Percentiles rank a stretch among this genome's conserved stretches.
Conservation (phyloP, 345 rosid genomes). For the Eucalyptus dawsonii region DNA sequence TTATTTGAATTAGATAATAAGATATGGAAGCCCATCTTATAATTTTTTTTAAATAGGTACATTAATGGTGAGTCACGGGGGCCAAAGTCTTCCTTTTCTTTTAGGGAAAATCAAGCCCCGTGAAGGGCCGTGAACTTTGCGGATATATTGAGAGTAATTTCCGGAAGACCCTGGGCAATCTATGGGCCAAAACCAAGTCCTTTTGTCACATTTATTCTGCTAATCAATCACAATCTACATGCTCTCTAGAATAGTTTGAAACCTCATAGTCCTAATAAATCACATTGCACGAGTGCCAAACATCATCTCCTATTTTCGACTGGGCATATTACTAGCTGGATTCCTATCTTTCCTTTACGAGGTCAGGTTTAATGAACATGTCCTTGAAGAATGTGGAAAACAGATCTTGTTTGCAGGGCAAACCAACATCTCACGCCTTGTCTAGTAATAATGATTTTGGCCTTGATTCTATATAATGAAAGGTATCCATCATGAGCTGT, state of each 20-base stretch:
- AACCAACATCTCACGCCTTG: not conserved
- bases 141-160: not conserved
- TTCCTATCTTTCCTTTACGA: not conserved
- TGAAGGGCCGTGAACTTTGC: not conserved
- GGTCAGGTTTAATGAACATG: not conserved
- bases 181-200: not conserved
- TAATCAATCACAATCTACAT: not conserved
- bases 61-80: not conserved
- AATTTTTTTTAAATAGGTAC: not conserved
- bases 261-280: not conserved
- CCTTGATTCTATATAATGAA: not conserved
- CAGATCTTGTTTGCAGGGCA: not conserved
- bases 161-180: not conserved
- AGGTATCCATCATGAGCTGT: not conserved
- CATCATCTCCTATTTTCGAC: not conserved
- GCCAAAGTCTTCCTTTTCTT: not conserved
- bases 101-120: not conserved
- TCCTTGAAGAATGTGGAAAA: not conserved
- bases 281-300: not conserved
- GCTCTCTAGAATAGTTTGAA: not conserved
- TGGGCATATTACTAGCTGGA: not conserved
- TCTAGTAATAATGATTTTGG: not conserved
- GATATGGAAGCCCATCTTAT: not conserved
- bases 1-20: not conserved
- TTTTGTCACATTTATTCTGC: not conserved